Conservation (phyloP, 192 early-diverging fungal species). For the Coemansia sp. region DNA sequence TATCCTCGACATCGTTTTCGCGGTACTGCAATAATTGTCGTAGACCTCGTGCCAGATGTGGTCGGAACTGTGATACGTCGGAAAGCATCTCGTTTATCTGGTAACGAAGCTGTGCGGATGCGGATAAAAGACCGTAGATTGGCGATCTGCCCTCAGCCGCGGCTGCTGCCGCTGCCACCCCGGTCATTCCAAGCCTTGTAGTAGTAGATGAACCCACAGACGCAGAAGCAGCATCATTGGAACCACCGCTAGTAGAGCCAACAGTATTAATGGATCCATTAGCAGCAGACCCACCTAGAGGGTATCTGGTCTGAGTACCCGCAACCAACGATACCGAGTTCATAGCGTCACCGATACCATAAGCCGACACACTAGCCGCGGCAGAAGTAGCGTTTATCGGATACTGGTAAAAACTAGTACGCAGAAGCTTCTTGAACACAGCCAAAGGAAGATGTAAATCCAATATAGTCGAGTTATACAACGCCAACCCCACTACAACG, state of each 20-base stretch:
- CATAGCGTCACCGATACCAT: neutral
- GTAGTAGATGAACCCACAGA: neutral
- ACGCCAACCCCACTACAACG: conserved; percentile 86
- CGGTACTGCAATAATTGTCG: conserved; percentile 81
- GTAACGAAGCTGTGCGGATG: conserved; percentile 43
- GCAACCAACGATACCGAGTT: conserved; percentile 12
- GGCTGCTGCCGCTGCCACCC: neutral
- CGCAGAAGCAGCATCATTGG: conserved; percentile 9
- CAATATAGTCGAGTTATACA: conserved; percentile 92
- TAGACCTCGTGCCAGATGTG: conserved; percentile 76
- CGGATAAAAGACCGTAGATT: conserved; percentile 36
- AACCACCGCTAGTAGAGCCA: neutral
- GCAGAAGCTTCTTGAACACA: conserved; percentile 88
- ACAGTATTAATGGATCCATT: neutral
- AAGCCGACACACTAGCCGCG: neutral
- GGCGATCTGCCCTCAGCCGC: conserved; percentile 27
- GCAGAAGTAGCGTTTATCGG: neutral
- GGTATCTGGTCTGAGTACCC: neutral
- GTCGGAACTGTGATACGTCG: conserved; percentile 76
- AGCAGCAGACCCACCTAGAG: conserved; percentile 4
- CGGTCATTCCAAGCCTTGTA: neutral
- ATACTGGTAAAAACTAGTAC: conserved; percentile 27
- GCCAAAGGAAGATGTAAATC: conserved; percentile 80
- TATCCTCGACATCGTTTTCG: conserved; percentile 76
- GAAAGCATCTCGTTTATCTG: conserved; percentile 67